Base-by-base conservation (phyloP, 148 eudicot species). In the Linanthus parryae region DNA sequence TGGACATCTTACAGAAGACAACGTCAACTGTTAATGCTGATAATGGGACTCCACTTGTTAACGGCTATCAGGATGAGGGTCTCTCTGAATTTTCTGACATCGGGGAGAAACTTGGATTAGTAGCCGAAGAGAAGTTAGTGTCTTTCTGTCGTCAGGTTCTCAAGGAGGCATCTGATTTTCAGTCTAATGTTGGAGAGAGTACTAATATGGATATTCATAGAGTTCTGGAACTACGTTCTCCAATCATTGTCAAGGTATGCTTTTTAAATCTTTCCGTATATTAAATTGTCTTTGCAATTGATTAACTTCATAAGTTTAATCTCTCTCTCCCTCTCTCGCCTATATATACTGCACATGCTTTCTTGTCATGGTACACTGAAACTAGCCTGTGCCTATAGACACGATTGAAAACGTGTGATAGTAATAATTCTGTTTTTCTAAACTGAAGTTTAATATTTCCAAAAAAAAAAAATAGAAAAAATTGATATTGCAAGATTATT, bases 101-200 rank as follows among this genome's bases (percentile, higher is more conserved):
- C 42, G 82, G 77, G 5, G 84, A 80, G 56, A 74, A 81, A 68
- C 63, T 88, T 71, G 78, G 70, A 44, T 59, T 73, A 54, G 57
- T 90, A 34, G 95, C 97, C 30, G 97, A 85, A 76, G 85, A 79
- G 62, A 90, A 90, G 51, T 64, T 90, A 45, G 88, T 88, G 26
- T 69, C 99, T 23, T 92, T 84, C 50, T 92, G 99, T 70, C 85
- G 74, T 52, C 83, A 87, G 41, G 92, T 87, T 34, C 85, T 88
- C 53, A 79, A 73, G 67, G 99, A 92, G 69, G 94, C 99, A 38
- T 92, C 94, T 69, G 94, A 92, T 55, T 84, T 92, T 71, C 99
- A 84, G 64, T 79, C 88, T 29, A 62, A 74, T 67, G 54, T 77
- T 26, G 96, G 80, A 21, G 96, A 85, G 52, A 73, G 85, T 10